These are phyloP conservation scores for Pyrenophora seminiperda DNA, from an alignment of 2,329 filamentous ascomycete genomes.

Conservation along the genomic window DNA sequence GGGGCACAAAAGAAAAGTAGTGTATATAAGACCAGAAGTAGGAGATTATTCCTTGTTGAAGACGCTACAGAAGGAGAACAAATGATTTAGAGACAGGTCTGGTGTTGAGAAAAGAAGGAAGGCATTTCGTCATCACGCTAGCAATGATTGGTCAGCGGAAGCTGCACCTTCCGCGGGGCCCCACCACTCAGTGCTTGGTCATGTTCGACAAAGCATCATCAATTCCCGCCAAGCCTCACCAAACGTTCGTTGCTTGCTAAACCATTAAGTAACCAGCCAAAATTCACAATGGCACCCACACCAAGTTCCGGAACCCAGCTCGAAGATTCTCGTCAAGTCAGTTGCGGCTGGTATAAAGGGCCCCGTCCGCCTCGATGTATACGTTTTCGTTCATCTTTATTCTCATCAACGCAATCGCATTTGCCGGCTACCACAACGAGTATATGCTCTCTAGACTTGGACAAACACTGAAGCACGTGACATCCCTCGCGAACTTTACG, in stretches of 20 bases:
- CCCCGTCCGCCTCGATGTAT: conserved; percentile 42
- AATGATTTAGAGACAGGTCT: background rate
- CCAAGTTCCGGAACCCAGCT: conserved; percentile 17
- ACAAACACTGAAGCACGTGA: conserved; percentile 37
- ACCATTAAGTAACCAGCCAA: conserved; percentile 31
- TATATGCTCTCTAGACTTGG: conserved; percentile 51
- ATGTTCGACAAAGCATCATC: conserved; percentile 25
- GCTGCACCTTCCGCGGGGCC: conserved; percentile 3
- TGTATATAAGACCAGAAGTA: background rate
- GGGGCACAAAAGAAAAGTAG: background rate
- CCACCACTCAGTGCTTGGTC: conserved; percentile 24
- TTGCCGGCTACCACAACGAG: conserved; percentile 47
- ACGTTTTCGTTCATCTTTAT: conserved; percentile 50
- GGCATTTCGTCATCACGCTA: background rate
- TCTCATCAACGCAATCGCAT: conserved; percentile 49
- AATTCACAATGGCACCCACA: conserved; percentile 25
- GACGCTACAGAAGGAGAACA: background rate
- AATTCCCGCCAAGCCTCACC: conserved; percentile 12
- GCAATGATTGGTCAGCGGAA: conserved; percentile 11
- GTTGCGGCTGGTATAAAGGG: conserved; percentile 41
- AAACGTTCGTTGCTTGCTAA: conserved; percentile 31
- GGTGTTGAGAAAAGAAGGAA: conserved; percentile 6
- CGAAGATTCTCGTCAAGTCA: conserved; percentile 42
- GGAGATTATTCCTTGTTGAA: too few species aligned
- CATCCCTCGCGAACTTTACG: conserved; percentile 26